phyloP scores from a whole-genome alignment of 1,284 basidiomycete genomes.

The Rhizoctonia solani region DNA sequence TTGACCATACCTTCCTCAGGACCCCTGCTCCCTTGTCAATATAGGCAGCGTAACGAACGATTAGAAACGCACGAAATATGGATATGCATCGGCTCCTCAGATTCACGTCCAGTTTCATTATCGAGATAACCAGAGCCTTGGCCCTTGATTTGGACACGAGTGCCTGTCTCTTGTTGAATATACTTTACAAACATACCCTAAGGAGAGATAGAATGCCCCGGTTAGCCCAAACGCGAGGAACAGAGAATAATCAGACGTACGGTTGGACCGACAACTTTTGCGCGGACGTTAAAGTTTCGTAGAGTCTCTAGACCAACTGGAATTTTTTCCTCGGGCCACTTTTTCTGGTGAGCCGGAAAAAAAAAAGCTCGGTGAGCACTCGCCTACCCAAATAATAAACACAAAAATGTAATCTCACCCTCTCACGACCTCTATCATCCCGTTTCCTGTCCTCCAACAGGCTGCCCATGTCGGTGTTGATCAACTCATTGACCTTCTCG shows the following conservation, averaged over 20 bases:
- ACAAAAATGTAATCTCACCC: slow-evolving; percentile 52
- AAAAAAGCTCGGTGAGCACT: background rate
- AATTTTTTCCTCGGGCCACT: slow-evolving; percentile 96
- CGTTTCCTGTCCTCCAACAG: slow-evolving; percentile 81
- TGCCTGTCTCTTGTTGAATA: slow-evolving; percentile 95
- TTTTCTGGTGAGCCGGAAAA: slow-evolving; percentile 56
- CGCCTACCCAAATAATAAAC: background rate
- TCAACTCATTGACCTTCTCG: slow-evolving; percentile 82
- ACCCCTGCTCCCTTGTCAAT: slow-evolving; percentile 56
- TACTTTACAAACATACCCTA: slow-evolving; percentile 98
- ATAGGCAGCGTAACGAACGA: slow-evolving; percentile 24
- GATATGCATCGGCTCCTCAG: slow-evolving; percentile 92
- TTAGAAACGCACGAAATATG: slow-evolving; percentile 79
- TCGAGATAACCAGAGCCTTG: slow-evolving; percentile 94
- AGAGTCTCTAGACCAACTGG: slow-evolving; percentile 86
- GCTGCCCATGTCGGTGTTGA: slow-evolving; percentile 82
- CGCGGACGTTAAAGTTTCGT: slow-evolving; percentile 95
- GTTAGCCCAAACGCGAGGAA: background rate
- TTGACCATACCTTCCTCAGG: slow-evolving; percentile 87
- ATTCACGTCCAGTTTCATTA: slow-evolving; percentile 88
- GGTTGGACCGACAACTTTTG: slow-evolving; percentile 94
- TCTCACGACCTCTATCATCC: slow-evolving; percentile 59
- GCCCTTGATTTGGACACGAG: slow-evolving; percentile 98
- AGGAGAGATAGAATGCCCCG: too few relatives aligned
- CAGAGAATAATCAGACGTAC: slow-evolving; percentile 53